Evolutionary conservation across 352 stramenopile species (phyloP), one percentile per base, ranked within the genome.

Genomic region (Pythium utonaiense): DNA sequence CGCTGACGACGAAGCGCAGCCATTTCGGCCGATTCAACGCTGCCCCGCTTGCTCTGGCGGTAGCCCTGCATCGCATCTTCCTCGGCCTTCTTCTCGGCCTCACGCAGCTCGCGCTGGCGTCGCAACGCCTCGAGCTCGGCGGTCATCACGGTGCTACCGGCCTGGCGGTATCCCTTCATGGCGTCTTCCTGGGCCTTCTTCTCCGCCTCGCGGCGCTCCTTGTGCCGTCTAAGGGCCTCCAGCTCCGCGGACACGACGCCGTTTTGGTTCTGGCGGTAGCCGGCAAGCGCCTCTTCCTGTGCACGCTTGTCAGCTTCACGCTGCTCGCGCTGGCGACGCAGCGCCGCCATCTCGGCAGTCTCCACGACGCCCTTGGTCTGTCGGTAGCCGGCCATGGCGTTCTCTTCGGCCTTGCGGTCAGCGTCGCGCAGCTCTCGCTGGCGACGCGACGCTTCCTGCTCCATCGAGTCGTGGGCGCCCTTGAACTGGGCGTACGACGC

Each of bases 151-250:
- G 49, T 25, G 8, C 31, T 45, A 9, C 40, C 57, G 0, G 30
- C 31, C 17, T 59, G 21, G 7, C 60, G 41, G 12, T 74, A 69
- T 0, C 58, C 62, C 14, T 68, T 31, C 38, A 77, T 66, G n/a
- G 70, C 66, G 25, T 81, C 67, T 19, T 84, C 66, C 48, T 77
- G 67, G 3, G 70, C 64, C 57, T 84, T 78, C 40, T 64, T 68
- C 41, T 85, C 71, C 7, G 57, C 60, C 55, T 77, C 71, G 3
- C 69, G 69, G 0, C 66, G 75, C 41, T 83, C 75, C 6, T 62
- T 63, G 17, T 79, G 54, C 16, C 68, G 53, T 28, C 70, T 71
- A 38, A 83, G 61, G 5, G 57, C 52, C 51, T 60, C 45, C 33
- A 53, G 27, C 51, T 66, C 59, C 12, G 49, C 51, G 0, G 59